phyloP scores from a whole-genome alignment of 495 filamentous ascomycete species.

The Hypoxylon perforatum region DNA sequence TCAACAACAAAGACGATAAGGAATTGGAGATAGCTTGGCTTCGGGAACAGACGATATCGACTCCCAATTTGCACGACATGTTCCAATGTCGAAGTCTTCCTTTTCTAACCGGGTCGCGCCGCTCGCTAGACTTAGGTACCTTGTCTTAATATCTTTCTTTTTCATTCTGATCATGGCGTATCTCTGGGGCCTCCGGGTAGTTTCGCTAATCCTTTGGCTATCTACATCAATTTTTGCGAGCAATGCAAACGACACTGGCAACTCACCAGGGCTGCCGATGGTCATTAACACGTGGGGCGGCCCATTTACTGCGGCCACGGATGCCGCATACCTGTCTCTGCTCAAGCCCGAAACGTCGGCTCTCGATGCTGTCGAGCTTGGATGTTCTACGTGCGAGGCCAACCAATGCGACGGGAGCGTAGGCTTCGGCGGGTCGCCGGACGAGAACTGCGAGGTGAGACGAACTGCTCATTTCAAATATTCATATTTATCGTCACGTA shows the following conservation, averaged over 20 bases:
- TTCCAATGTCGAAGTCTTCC: constrained; percentile 11
- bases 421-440: constrained; percentile 60
- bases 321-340: constrained; percentile 57
- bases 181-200: constrained; percentile 2
- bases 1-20: constrained; percentile 29
- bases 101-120: background rate
- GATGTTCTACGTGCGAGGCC: constrained; percentile 57
- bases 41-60: constrained; percentile 21
- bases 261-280: constrained; percentile 53
- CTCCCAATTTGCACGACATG: constrained; percentile 3
- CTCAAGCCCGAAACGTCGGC: constrained; percentile 42
- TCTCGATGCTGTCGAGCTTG: constrained; percentile 56
- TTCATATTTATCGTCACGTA: background rate
- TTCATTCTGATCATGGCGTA: constrained; percentile 19
- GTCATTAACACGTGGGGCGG: constrained; percentile 61
- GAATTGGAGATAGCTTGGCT: constrained; percentile 40
- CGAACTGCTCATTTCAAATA: background rate
- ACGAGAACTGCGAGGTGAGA: constrained; percentile 57
- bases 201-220: constrained; percentile 20
- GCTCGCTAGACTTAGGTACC: constrained; percentile 9
- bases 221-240: constrained; percentile 12
- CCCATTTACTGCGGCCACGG: constrained; percentile 58
- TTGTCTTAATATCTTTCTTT: constrained; percentile 7
- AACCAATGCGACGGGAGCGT: constrained; percentile 60
- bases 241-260: constrained; percentile 12